Percentiles rank a stretch among this genome's conserved stretches.
Conservation (phyloP, 2,329 filamentous ascomycete species). For the Aureobasidium pullulans region DNA sequence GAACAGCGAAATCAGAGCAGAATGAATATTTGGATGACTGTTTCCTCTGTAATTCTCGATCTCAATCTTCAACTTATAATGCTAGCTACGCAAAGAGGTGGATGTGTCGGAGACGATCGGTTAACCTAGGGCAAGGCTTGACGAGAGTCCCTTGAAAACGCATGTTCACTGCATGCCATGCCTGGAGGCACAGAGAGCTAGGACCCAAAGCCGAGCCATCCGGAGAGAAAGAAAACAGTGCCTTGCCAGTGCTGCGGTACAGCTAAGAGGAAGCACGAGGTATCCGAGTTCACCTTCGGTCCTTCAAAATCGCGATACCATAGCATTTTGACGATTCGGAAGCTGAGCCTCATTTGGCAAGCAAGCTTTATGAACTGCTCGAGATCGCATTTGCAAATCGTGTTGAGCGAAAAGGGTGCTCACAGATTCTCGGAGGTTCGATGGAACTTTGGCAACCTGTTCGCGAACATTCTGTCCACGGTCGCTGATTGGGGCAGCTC, state of each 20-base stretch:
- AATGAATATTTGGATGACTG: background rate
- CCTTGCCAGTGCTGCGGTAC: background rate
- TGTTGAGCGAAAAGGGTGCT: background rate
- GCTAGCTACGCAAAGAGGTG: background rate
- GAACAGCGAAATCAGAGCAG: background rate
- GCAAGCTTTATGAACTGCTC: background rate
- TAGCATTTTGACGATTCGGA: background rate
- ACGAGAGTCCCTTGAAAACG: constrained; percentile 3
- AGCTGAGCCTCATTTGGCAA: background rate
- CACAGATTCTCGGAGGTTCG: background rate
- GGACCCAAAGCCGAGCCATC: background rate
- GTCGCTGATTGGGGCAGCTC: background rate
- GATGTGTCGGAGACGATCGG: background rate
- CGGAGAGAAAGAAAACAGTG: background rate
- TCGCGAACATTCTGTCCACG: background rate
- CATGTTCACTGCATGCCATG: constrained; percentile 11
- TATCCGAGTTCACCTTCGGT: background rate
- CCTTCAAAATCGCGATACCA: background rate
- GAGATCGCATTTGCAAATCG: background rate
- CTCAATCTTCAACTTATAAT: background rate
- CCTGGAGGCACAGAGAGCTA: constrained; percentile 7
- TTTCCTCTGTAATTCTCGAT: background rate
- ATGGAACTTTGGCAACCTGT: background rate
- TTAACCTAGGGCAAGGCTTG: constrained; percentile 1
- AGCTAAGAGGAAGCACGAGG: constrained; percentile 1